Evolutionary conservation across 768 basidiomycete species (phyloP).

Genomic region (Lentinula guzmanii): DNA sequence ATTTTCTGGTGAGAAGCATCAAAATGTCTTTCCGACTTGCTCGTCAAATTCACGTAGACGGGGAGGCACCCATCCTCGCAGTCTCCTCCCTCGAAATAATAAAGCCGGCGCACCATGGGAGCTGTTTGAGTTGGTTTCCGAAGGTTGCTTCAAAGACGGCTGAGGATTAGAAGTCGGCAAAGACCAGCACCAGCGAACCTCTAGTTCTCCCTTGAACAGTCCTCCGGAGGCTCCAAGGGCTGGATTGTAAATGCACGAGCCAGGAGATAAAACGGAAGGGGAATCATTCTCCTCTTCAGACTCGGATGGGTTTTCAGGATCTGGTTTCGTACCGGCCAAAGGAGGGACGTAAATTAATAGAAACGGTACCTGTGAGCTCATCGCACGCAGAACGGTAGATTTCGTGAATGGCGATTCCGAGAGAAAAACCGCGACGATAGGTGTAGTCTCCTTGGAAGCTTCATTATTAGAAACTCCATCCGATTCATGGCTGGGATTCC

Average conservation of each 20-base stretch:
- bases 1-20: neutral
- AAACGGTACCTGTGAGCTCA: slow-evolving; percentile 73
- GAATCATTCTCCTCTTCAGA: neutral
- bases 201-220: slow-evolving; percentile 52
- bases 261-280: slow-evolving; percentile 19
- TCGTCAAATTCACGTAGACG: neutral
- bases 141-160: slow-evolving; percentile 9
- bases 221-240: slow-evolving; percentile 52
- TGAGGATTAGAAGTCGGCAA: neutral
- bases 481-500: neutral
- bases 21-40: neutral
- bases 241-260: slow-evolving; percentile 62
- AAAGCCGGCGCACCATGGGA: slow-evolving; percentile 33
- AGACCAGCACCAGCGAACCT: slow-evolving; percentile 61
- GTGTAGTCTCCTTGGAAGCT: slow-evolving; percentile 8
- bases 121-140: neutral
- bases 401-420: slow-evolving; percentile 80
- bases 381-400: slow-evolving; percentile 59
- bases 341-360: slow-evolving; percentile 75
- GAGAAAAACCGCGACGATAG: slow-evolving; percentile 67
- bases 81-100: slow-evolving; percentile 34
- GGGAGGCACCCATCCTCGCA: slow-evolving; percentile 30
- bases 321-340: slow-evolving; percentile 6
- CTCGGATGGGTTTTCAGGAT: slow-evolving; percentile 4
- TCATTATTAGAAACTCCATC: neutral